Evolutionary conservation across 371 early-diverging fungal species (phyloP).

Genomic region (Nosema muscidifuracis): DNA sequence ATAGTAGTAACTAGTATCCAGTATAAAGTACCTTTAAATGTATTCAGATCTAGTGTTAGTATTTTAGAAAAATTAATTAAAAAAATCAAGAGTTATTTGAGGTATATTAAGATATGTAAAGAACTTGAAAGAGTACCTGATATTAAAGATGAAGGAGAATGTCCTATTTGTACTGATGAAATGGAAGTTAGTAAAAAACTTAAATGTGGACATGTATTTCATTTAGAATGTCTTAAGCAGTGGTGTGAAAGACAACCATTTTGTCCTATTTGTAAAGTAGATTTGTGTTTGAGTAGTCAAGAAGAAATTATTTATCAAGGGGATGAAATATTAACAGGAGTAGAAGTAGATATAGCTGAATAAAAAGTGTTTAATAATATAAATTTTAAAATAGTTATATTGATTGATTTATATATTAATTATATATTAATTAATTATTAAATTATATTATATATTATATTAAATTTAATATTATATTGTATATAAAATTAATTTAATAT

Average conservation of each 20-base stretch:
- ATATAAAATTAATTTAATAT: too few relatives aligned
- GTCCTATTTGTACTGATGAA: slow-evolving; percentile 62
- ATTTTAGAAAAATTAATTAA: slow-evolving; percentile 41
- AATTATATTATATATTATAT: background rate
- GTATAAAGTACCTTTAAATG: slow-evolving; percentile 55
- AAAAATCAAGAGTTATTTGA: slow-evolving; percentile 30
- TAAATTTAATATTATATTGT: background rate
- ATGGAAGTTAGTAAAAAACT: slow-evolving; percentile 71
- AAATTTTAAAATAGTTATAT: slow-evolving; percentile 1
- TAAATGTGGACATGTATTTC: slow-evolving; percentile 91
- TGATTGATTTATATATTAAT: background rate
- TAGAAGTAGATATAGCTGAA: slow-evolving; percentile 21
- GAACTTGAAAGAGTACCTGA: slow-evolving; percentile 47
- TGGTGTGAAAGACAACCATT: slow-evolving; percentile 95
- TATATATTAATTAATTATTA: background rate
- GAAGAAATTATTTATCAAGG: slow-evolving; percentile 18
- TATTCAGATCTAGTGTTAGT: slow-evolving; percentile 41
- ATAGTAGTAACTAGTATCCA: slow-evolving; percentile 43
- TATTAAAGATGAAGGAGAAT: slow-evolving; percentile 38
- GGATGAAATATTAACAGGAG: slow-evolving; percentile 39
- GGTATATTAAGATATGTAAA: slow-evolving; percentile 42
- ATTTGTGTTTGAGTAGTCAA: slow-evolving; percentile 1
- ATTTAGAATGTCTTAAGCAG: slow-evolving; percentile 83
- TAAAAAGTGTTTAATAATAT: slow-evolving; percentile 1
- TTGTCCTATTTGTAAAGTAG: slow-evolving; percentile 82